phyloP scores from a whole-genome alignment of 768 basidiomycete species.

The Psilocybe cubensis region DNA sequence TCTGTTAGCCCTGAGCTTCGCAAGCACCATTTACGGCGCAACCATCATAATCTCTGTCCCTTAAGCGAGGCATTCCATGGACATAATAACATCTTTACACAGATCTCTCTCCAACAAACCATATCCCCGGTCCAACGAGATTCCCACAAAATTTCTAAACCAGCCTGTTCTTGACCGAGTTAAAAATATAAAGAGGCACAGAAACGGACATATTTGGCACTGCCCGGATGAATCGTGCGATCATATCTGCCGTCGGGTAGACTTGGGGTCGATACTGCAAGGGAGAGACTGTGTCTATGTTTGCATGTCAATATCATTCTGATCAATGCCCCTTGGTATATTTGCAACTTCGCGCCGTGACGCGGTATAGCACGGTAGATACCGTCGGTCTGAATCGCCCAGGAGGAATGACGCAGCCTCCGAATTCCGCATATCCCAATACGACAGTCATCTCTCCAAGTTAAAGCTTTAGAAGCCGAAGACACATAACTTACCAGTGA shows the following conservation, averaged over 20 bases:
- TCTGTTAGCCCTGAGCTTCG: slow-evolving; percentile 18
- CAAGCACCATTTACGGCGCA: slow-evolving; percentile 21
- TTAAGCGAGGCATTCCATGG: slow-evolving; percentile 20
- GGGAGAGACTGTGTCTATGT: not conserved
- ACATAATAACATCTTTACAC: slow-evolving; percentile 19
- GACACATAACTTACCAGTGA: not conserved
- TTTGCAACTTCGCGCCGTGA: not conserved
- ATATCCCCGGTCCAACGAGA: slow-evolving; percentile 23
- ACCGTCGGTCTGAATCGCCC: not conserved
- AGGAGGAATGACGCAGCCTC: not conserved
- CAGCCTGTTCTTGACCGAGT: not conserved
- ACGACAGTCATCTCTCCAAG: not conserved
- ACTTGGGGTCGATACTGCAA: slow-evolving; percentile 3
- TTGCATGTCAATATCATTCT: slow-evolving; percentile 11
- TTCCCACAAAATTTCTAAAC: slow-evolving; percentile 13
- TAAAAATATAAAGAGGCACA: slow-evolving; percentile 1
- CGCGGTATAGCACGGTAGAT: not conserved
- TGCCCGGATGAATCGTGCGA: slow-evolving; percentile 21
- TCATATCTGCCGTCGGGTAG: slow-evolving; percentile 3
- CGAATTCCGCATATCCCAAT: not conserved
- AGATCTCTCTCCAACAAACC: slow-evolving; percentile 17
- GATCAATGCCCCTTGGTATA: not conserved
- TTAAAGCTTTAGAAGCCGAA: not conserved
- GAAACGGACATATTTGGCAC: slow-evolving; percentile 13
- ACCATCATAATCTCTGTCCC: slow-evolving; percentile 24